These are phyloP conservation scores for Trametes coccinea DNA, from an alignment of 768 basidiomycete species.

Conservation along the genomic window DNA sequence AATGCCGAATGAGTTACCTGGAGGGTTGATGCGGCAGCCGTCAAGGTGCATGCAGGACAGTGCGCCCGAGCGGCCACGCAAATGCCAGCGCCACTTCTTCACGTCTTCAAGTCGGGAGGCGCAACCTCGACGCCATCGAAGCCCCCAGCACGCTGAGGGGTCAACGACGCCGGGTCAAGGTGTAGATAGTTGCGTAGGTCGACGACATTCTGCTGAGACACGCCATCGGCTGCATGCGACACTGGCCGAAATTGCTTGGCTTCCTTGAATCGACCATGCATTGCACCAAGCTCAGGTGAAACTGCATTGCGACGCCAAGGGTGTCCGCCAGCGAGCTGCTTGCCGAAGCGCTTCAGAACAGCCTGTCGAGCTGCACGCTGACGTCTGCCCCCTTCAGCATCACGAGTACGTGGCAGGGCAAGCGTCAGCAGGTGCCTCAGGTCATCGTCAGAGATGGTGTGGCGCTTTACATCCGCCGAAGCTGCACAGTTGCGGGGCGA, in stretches of 20 bases:
- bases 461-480: not conserved
- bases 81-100: too few species aligned
- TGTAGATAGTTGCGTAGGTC: not conserved
- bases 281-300: not conserved
- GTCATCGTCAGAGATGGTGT: not conserved
- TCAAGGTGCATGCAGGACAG: too few species aligned
- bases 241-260: not conserved
- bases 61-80: too few species aligned
- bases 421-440: not conserved
- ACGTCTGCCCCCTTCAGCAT: not conserved
- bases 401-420: not conserved
- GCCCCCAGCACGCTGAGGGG: not conserved
- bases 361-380: not conserved
- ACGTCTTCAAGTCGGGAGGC: not conserved
- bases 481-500: too few species aligned
- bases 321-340: not conserved
- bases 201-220: not conserved
- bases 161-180: not conserved
- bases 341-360: not conserved
- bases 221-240: not conserved
- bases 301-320: not conserved
- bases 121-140: not conserved
- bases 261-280: not conserved
- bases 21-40: too few species aligned
- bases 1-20: too few species aligned